Base-by-base conservation (phyloP, 73 alveolate species). In the Stentor roeselii region DNA sequence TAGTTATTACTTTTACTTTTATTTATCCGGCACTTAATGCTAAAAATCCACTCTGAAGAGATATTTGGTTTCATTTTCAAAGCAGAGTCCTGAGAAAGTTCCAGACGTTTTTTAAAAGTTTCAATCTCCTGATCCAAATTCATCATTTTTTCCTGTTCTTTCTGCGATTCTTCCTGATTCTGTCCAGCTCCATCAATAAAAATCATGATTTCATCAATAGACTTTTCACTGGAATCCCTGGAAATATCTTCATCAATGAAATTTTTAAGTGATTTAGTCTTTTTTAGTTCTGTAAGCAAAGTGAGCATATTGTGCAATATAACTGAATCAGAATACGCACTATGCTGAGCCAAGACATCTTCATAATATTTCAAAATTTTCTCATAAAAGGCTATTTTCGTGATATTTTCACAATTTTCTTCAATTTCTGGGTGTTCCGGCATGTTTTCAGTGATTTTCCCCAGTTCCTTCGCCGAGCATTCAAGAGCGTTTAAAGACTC, bases 161-260 rank as follows among this genome's bases (percentile, higher is more conserved):
- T 32, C 80, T 67, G n/a, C 74, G 15, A 21, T 58, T 58, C 2
- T 34, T 67, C 42, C 34, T 67, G 42, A 11, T 6, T 11, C 21
- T 2, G 21, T 40, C 0, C 80, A 67, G 21, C 80, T 67, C 80
- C 80, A 67, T 67, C 37, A 67, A 67, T 67, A 67, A 67, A 67
- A 21, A 27, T 21, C 80, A 67, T 32, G 34, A 67, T 67, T n/a
- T 67, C 80, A 30, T 67, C 80, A 32, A 67, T 32, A 2, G 42
- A 27, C 80, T 21, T 67, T 27, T 21, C n/a, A 67, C 21, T 30
- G 3, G 80, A 27, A 1, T 67, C 37, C 27, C 37, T 21, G 21
- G 67, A 50, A 21, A 6, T 11, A 50, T 50, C 21, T 11, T 21
- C 6, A 50, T 50, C 67, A 50, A 11, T 11, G 21, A 11, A 11